Conservation (phyloP, 2,329 filamentous ascomycete genomes). For the Zymoseptoria passerinii region DNA sequence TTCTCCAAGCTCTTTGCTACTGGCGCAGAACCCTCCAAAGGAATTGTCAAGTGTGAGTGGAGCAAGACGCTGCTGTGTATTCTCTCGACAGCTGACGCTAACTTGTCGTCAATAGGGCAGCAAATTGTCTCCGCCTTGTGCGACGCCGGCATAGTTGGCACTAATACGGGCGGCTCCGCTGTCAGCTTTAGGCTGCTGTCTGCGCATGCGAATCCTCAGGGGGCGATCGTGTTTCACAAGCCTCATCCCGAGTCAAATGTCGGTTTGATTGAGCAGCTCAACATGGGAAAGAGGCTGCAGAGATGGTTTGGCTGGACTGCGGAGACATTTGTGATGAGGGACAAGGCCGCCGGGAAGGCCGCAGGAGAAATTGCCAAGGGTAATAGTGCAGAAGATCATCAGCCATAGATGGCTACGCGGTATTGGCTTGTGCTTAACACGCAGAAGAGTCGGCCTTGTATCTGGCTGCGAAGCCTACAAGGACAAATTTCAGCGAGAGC, state of each 20-base stretch:
- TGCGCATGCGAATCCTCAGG: too few relatives aligned
- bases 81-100: background rate
- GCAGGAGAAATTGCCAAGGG: too few relatives aligned
- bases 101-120: background rate
- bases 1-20: conserved; percentile 1
- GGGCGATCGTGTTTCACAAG: conserved; percentile 21
- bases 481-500: too few relatives aligned
- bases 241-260: conserved; percentile 24
- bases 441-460: too few relatives aligned
- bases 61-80: background rate
- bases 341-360: conserved; percentile 1
- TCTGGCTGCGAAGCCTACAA: too few relatives aligned
- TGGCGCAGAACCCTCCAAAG: background rate
- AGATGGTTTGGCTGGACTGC: conserved; percentile 26
- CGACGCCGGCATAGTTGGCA: conserved; percentile 8
- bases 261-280: conserved; percentile 23
- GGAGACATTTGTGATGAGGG: conserved; percentile 14
- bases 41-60: conserved; percentile 2
- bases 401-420: too few relatives aligned
- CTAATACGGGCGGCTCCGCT: conserved; percentile 6
- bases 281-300: conserved; percentile 23
- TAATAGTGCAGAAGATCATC: too few relatives aligned
- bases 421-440: too few relatives aligned
- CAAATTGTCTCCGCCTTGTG: background rate
- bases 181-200: conserved; percentile 1